Base-by-base conservation (phyloP, 192 early-diverging fungal species). In the Entomortierella beljakovae region DNA sequence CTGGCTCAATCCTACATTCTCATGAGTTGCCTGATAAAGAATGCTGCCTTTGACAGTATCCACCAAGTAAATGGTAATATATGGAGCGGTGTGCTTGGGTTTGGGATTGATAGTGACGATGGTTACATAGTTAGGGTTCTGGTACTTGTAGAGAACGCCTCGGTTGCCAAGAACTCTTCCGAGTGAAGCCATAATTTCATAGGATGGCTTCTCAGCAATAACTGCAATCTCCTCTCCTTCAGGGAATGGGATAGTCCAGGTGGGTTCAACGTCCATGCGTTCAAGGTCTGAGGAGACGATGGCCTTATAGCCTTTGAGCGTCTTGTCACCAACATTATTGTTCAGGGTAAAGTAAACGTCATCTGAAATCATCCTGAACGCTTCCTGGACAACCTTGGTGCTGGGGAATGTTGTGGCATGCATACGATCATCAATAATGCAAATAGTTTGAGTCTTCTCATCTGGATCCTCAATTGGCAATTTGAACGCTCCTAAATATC, bases 91-190 rank as follows among this genome's bases (percentile, higher is more conserved):
- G 7, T 61, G 51, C 8, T 52, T 54, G 0, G 65, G 61, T 10
- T 53, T 64, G 57, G 46, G 56, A 64, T 63, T 85, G 31, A 85
- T 63, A 6, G 96, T 91, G 42, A 92, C 91, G 18, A 97, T 68
- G 0, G 93, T 91, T 38, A 93, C 70, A 23, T 97, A 66, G 80
- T 99, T 94, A 50, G 98, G 97, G 83, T 97, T 98, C 64, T 98
- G 86, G 83, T 98, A 99, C 82, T 99, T 99, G 92, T 97, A 99
- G n/a, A 95, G 88, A 6, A 99, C 98, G 38, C 89, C 90, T 32
- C 98, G 94, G 79, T 98, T 90, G 56, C 97, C 98, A 15, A 98
- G 88, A 7, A 98, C 95, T 18, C 96, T 90, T 22, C 98, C 98
- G 28, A 97, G 64, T 23, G 95, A 95, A 7, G 98, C 94, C 9